Conservation (phyloP, 495 filamentous ascomycete genomes). For the Neurospora sp. region DNA sequence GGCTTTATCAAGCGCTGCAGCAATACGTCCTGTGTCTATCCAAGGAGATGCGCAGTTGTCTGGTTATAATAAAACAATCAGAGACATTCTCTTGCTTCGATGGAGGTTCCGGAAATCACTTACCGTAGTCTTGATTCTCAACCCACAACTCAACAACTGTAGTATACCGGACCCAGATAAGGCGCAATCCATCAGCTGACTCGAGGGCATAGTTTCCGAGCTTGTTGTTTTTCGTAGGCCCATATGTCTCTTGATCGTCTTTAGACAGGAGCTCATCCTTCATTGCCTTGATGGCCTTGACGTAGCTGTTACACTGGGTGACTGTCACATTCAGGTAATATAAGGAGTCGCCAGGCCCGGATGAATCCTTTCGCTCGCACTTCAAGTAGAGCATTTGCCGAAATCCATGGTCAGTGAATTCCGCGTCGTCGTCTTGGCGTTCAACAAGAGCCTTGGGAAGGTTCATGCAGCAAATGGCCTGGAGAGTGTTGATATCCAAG, state of each 20-base stretch:
- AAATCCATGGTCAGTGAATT: neutral
- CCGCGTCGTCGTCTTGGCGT: fast-evolving
- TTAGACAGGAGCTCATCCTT: neutral
- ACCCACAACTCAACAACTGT: neutral
- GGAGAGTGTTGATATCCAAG: neutral
- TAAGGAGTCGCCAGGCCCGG: neutral
- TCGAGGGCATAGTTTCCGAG: neutral
- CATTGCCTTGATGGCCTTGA: neutral
- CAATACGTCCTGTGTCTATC: neutral
- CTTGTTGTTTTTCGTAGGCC: neutral
- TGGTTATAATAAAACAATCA: neutral
- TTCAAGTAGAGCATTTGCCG: neutral
- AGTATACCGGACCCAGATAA: neutral
- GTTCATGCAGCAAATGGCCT: neutral
- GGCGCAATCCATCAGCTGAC: neutral
- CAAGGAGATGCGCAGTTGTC: neutral
- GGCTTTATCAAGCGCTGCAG: neutral
- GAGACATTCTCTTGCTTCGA: neutral
- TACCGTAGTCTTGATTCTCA: neutral
- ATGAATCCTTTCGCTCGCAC: neutral
- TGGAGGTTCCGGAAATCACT: neutral
- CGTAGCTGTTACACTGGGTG: neutral
- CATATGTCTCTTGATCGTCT: too few species aligned
- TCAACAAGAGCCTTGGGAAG: neutral
- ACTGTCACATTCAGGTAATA: neutral